phyloP scores from a whole-genome alignment of 164 flowering plant genomes.

The Stephania japonica region DNA sequence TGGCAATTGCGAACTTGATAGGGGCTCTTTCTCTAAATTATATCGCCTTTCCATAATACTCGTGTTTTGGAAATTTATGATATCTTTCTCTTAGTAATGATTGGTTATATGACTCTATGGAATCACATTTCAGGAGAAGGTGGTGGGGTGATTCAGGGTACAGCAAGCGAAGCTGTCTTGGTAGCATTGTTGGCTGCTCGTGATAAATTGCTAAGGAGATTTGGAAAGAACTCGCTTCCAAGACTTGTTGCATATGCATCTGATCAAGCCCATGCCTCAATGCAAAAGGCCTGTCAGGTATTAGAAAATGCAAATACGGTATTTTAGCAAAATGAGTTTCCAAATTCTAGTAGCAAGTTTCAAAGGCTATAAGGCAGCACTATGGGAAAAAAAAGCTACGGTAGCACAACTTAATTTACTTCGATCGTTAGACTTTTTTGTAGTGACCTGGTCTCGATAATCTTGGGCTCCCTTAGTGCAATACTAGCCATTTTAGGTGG shows the following conservation, averaged over 20 bases:
- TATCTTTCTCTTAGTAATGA: background rate
- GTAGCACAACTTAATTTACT: too few relatives aligned
- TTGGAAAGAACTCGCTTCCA: constrained; percentile 53
- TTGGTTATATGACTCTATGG: background rate
- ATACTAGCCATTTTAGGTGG: too few relatives aligned
- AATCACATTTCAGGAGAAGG: constrained; percentile 59
- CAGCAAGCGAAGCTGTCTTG: constrained; percentile 92
- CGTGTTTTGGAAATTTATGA: background rate
- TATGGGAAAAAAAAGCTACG: too few relatives aligned
- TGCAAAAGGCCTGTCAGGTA: constrained; percentile 91
- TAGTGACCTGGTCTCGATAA: too few relatives aligned
- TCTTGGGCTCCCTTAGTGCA: too few relatives aligned
- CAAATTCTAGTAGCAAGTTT: too few relatives aligned
- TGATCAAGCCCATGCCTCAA: constrained; percentile 79
- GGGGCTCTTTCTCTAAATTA: background rate
- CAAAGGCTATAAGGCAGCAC: too few relatives aligned
- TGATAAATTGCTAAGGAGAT: constrained; percentile 49
- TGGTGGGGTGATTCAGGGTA: constrained; percentile 96
- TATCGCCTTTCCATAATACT: background rate
- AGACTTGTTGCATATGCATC: constrained; percentile 85
- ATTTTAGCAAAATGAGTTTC: too few relatives aligned
- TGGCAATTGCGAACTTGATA: too few relatives aligned
- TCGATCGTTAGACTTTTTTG: too few relatives aligned
- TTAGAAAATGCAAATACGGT: background rate
- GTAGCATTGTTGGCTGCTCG: constrained; percentile 85